These are phyloP conservation scores for Penicillium thymicola DNA, from an alignment of 2,329 filamentous ascomycete species.

Conservation along the genomic window DNA sequence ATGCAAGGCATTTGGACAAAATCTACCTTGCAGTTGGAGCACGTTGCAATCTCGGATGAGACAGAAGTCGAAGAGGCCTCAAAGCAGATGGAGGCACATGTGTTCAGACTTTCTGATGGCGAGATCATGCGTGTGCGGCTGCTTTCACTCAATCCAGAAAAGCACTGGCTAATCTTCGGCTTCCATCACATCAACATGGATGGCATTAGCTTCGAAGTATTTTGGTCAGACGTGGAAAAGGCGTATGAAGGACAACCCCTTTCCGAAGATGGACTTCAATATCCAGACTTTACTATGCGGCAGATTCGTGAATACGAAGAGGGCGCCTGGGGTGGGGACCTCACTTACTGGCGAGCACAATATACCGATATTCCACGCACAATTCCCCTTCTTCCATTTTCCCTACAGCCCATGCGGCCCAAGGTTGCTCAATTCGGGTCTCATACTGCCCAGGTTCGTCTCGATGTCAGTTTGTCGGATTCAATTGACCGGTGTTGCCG, in stretches of 20 bases:
- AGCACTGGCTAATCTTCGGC: conserved; percentile 44
- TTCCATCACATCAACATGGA: conserved; percentile 54
- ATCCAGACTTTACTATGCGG: conserved; percentile 33
- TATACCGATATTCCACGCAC: conserved; percentile 8
- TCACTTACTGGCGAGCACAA: conserved; percentile 17
- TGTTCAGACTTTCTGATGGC: conserved; percentile 41
- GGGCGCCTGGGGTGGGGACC: conserved; percentile 27
- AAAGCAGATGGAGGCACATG: conserved; percentile 25
- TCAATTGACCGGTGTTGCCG: conserved; percentile 17
- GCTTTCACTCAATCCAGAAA: conserved; percentile 12
- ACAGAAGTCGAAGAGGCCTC: conserved; percentile 22
- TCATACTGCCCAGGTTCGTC: conserved; percentile 5
- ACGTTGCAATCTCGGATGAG: conserved; percentile 7
- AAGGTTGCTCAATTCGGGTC: conserved; percentile 11
- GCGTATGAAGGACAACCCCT: conserved; percentile 38
- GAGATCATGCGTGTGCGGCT: conserved; percentile 24
- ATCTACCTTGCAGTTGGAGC: conserved; percentile 29
- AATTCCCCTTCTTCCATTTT: conserved; percentile 19
- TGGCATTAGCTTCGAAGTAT: conserved; percentile 44
- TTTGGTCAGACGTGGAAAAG: conserved; percentile 46
- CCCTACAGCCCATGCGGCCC: conserved; percentile 8
- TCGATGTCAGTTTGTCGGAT: conserved; percentile 2
- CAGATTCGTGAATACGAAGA: conserved; percentile 31
- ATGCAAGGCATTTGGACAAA: conserved; percentile 24
- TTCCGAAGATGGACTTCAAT: conserved; percentile 29